These are phyloP conservation scores for Sporopachydermia cereana DNA, from an alignment of 1,139 yeast species.

Conservation along the genomic window DNA sequence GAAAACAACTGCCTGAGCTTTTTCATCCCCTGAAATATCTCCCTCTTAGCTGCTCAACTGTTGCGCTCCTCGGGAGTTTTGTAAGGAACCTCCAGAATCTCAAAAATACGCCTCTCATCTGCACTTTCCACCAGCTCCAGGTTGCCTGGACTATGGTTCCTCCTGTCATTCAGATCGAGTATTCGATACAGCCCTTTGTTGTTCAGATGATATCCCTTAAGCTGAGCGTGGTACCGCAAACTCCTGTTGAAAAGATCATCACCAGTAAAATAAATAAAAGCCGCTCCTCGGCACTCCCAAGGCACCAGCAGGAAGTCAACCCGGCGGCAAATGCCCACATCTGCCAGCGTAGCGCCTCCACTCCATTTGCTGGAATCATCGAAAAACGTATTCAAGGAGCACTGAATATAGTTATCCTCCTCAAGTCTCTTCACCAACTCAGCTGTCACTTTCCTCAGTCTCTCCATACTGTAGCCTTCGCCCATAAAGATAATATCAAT, in stretches of 20 bases:
- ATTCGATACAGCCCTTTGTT: conserved; percentile 36
- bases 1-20: too few relatives aligned
- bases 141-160: conserved; percentile 10
- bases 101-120: conserved; percentile 38
- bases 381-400: conserved; percentile 15
- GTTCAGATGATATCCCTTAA: conserved; percentile 34
- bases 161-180: conserved; percentile 8
- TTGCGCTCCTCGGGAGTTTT: conserved; percentile 37
- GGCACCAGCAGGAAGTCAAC: conserved; percentile 44
- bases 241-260: conserved; percentile 43
- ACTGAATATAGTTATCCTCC: conserved; percentile 20
- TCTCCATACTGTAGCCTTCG: conserved; percentile 20
- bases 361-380: conserved; percentile 21
- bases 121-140: conserved; percentile 30
- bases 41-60: conserved; percentile 5
- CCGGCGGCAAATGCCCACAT: conserved; percentile 34
- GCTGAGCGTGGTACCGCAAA: conserved; percentile 34
- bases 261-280: conserved; percentile 47
- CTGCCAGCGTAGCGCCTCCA: conserved; percentile 22
- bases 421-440: conserved; percentile 22
- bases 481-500: conserved; percentile 45
- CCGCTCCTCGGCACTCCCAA: conserved; percentile 40
- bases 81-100: conserved; percentile 33
- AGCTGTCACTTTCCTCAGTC: conserved; percentile 22
- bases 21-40: too few relatives aligned